phyloP scores from a whole-genome alignment of 345 rosid genomes.

The Mangifera indica region DNA sequence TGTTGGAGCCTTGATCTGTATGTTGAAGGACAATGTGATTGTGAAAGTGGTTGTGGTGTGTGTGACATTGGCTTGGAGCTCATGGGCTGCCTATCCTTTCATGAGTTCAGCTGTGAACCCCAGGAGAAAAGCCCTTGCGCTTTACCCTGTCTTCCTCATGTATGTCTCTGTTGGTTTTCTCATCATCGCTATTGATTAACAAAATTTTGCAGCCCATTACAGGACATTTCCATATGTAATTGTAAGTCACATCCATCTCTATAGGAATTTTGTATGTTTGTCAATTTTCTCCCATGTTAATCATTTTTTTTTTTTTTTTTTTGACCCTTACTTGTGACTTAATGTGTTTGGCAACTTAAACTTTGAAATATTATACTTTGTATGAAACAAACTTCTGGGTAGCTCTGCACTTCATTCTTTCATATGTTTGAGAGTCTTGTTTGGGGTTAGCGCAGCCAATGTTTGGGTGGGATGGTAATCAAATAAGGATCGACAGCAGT shows the following conservation, averaged over 20 bases:
- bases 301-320: too few species aligned
- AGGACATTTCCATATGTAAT: conserved; percentile 7
- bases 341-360: conserved; percentile 16
- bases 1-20: conserved; percentile 74
- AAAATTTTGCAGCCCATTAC: neutral
- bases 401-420: neutral
- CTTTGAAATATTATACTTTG: conserved; percentile 16
- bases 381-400: conserved; percentile 7
- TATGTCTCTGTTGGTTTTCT: conserved; percentile 94
- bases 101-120: conserved; percentile 92
- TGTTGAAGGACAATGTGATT: conserved; percentile 76
- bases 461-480: neutral
- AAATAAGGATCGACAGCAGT: neutral
- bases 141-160: conserved; percentile 95
- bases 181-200: conserved; percentile 78
- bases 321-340: conserved; percentile 11
- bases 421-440: neutral
- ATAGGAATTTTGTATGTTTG: conserved; percentile 29
- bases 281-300: conserved; percentile 17
- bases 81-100: conserved; percentile 96
- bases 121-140: conserved; percentile 81
- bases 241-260: conserved; percentile 17
- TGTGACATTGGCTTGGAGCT: conserved; percentile 85
- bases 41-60: conserved; percentile 64
- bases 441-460: neutral